Evolutionary conservation across 768 basidiomycete genomes (phyloP).

Genomic region (Hygrophorus pudorinus): DNA sequence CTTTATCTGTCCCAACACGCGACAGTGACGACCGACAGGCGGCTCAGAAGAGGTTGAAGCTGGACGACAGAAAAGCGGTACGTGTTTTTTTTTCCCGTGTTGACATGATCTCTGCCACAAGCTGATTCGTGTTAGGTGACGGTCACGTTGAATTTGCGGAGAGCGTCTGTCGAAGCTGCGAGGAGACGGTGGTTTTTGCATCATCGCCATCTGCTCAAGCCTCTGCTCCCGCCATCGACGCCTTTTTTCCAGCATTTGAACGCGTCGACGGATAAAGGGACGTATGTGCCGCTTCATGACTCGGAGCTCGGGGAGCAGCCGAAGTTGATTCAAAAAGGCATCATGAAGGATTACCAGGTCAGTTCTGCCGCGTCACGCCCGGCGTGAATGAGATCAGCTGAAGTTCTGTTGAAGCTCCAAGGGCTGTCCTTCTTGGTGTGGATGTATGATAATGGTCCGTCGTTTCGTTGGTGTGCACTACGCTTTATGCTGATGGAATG

Average conservation of each 20-base stretch:
- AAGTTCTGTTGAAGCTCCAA: constrained; percentile 41
- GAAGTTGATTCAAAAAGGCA: constrained; percentile 37
- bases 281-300: constrained; percentile 27
- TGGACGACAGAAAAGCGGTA: constrained; percentile 8
- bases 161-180: constrained; percentile 28
- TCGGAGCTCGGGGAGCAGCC: constrained; percentile 42
- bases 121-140: constrained; percentile 33
- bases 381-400: background rate
- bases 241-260: constrained; percentile 27
- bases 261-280: constrained; percentile 6
- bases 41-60: constrained; percentile 5
- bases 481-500: background rate
- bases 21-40: background rate
- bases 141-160: constrained; percentile 24
- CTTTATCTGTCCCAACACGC: background rate
- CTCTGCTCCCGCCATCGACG: constrained; percentile 33
- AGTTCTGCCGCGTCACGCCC: constrained; percentile 5
- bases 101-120: background rate
- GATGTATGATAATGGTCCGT: constrained; percentile 59
- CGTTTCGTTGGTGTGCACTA: background rate
- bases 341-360: constrained; percentile 68
- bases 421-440: constrained; percentile 57
- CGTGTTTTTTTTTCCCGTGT: background rate
- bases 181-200: constrained; percentile 35
- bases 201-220: constrained; percentile 34